Evolutionary conservation across 768 basidiomycete species (phyloP).

Genomic region (Leccinum sublutescens): DNA sequence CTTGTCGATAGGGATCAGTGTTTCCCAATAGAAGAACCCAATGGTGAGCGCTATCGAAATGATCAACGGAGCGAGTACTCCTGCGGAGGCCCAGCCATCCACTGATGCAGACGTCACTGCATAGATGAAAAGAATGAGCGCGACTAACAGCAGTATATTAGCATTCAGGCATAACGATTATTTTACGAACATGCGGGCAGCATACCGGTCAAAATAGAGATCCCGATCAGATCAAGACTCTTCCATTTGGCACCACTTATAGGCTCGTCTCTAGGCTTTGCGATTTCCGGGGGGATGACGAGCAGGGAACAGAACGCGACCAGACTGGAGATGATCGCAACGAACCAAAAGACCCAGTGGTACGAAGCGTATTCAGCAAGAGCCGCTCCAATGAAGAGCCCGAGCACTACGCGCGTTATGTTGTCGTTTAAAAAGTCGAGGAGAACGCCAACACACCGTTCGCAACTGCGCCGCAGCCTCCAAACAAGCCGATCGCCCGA

Average conservation of each 20-base stretch:
- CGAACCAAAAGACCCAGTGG: conserved; percentile 53
- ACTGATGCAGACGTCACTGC: conserved; percentile 46
- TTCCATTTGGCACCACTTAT: conserved; percentile 24
- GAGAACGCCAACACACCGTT: conserved; percentile 32
- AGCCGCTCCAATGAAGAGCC: conserved; percentile 42
- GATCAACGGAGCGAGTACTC: conserved; percentile 47
- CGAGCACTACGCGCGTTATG: conserved; percentile 32
- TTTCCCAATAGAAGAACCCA: conserved; percentile 54
- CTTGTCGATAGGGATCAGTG: conserved; percentile 35
- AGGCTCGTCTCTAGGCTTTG: background rate
- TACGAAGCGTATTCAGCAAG: conserved; percentile 42
- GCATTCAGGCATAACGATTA: background rate
- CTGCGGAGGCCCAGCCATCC: conserved; percentile 46
- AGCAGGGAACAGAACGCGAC: conserved; percentile 32
- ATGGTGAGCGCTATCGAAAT: conserved; percentile 40
- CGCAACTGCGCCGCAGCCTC: conserved; percentile 45
- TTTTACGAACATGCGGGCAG: background rate
- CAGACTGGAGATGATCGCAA: conserved; percentile 38
- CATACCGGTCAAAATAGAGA: conserved; percentile 38
- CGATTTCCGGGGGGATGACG: conserved; percentile 32
- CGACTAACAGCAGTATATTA: conserved; percentile 22
- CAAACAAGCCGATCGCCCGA: conserved; percentile 47
- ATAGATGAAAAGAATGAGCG: conserved; percentile 42
- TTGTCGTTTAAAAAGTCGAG: background rate
- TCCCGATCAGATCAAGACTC: conserved; percentile 39